Percentiles rank a stretch among this genome's conserved stretches.
Evolutionary conservation across 768 basidiomycete genomes (phyloP).

Genomic region (Mycena chlorophos): DNA sequence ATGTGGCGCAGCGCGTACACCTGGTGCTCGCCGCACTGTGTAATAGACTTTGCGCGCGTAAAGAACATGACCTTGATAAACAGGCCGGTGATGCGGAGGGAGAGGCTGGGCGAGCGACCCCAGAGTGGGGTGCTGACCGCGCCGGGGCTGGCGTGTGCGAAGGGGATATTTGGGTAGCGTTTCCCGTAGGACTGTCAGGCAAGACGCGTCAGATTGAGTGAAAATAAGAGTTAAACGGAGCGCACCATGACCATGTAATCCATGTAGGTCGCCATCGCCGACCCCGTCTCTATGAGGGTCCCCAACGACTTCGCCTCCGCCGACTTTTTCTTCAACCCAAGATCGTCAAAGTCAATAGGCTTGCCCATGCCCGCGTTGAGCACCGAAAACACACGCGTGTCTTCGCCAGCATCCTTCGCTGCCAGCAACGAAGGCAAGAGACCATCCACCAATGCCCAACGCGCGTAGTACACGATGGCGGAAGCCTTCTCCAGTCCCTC

Average conservation of each 20-base stretch:
- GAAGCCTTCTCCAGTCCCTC: not conserved
- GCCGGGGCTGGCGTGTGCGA: not conserved
- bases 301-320: not conserved
- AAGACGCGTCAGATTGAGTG: no score
- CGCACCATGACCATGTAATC: not conserved
- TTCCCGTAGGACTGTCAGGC: not conserved
- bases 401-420: not conserved
- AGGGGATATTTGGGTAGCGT: not conserved
- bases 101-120: not conserved
- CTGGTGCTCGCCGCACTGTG: not conserved
- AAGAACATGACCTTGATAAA: not conserved
- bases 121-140: conserved; percentile 1
- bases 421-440: not conserved
- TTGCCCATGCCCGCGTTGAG: not conserved
- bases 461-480: not conserved
- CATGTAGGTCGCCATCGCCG: not conserved
- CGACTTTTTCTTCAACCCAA: not conserved
- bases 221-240: not conserved
- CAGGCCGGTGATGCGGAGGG: not conserved
- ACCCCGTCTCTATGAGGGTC: not conserved
- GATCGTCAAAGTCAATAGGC: not conserved
- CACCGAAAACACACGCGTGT: not conserved
- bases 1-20: not conserved
- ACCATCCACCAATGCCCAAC: not conserved
- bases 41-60: not conserved